Percentiles rank a stretch among this genome's conserved stretches.
phyloP scores from a whole-genome alignment of 345 rosid species.

The Brassica cretica region DNA sequence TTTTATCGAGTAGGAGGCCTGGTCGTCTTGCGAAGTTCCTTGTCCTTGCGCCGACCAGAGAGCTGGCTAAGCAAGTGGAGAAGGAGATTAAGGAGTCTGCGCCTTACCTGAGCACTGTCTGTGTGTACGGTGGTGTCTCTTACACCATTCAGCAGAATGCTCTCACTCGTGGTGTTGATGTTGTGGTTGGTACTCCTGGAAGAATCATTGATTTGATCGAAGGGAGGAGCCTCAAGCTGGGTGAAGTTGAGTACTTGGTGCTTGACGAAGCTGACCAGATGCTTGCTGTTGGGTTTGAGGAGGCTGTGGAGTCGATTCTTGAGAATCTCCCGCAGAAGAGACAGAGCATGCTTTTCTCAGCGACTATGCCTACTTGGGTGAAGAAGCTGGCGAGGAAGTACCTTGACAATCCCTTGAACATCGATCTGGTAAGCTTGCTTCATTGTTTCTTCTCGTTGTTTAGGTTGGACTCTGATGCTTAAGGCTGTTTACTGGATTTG shows the following conservation, averaged over 20 bases:
- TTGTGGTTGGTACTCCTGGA: slow-evolving; percentile 98
- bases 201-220: slow-evolving; percentile 84
- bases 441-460: neutral
- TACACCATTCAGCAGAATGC: slow-evolving; percentile 78
- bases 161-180: slow-evolving; percentile 88
- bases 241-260: slow-evolving; percentile 89
- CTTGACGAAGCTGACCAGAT: slow-evolving; percentile 60
- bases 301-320: slow-evolving; percentile 45
- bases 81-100: slow-evolving; percentile 93
- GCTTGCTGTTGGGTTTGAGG: slow-evolving; percentile 2
- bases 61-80: slow-evolving; percentile 95
- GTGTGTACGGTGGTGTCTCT: slow-evolving; percentile 97
- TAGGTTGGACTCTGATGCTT: slow-evolving; percentile 5
- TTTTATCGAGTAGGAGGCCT: slow-evolving; percentile 48
- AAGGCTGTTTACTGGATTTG: slow-evolving; percentile 1
- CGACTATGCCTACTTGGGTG: slow-evolving; percentile 98
- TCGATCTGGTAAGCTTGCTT: slow-evolving; percentile 66
- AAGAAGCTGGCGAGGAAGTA: slow-evolving; percentile 89
- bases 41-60: slow-evolving; percentile 90
- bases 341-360: slow-evolving; percentile 99
- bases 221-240: slow-evolving; percentile 72
- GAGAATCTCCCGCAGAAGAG: slow-evolving; percentile 81
- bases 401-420: slow-evolving; percentile 82
- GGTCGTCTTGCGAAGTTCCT: slow-evolving; percentile 77
- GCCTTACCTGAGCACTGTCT: slow-evolving; percentile 74